Conservation (phyloP, 768 basidiomycete genomes). For the Rhodotorula paludigena region DNA sequence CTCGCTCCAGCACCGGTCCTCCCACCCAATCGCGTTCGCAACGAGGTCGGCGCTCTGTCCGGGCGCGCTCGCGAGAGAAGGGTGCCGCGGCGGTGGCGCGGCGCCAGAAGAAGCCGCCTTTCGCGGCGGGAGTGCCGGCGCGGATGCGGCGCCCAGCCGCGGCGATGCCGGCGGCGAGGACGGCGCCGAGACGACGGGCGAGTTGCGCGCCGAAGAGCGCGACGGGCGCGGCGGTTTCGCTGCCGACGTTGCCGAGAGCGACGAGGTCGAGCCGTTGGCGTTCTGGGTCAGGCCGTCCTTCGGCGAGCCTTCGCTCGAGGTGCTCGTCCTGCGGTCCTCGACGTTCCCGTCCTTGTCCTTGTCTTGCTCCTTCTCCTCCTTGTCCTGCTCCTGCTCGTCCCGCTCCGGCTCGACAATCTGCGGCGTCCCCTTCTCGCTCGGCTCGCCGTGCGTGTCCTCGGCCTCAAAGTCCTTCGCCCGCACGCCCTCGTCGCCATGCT, state of each 20-base stretch:
- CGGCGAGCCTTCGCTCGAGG: not conserved
- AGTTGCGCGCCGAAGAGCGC: slow-evolving; percentile 16
- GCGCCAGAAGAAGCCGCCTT: too few species aligned
- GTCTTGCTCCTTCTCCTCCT: slow-evolving; percentile 55
- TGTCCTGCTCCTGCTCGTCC: slow-evolving; percentile 55
- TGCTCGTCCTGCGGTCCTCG: not conserved
- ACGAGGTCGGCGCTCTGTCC: slow-evolving; percentile 22
- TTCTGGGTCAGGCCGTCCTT: not conserved
- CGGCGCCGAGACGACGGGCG: slow-evolving; percentile 14
- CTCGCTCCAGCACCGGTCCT: slow-evolving; percentile 43
- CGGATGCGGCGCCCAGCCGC: not conserved
- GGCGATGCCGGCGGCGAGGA: slow-evolving; percentile 22
- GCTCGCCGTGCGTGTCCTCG: slow-evolving; percentile 22
- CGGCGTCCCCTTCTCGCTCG: slow-evolving; percentile 48
- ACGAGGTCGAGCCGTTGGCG: slow-evolving; percentile 3
- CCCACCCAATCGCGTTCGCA: slow-evolving; percentile 43
- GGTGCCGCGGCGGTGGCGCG: slow-evolving; percentile 14
- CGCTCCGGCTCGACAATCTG: slow-evolving; percentile 27
- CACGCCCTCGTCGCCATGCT: not conserved
- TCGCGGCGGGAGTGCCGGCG: not conserved
- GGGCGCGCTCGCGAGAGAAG: not conserved
- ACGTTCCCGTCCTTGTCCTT: slow-evolving; percentile 53
- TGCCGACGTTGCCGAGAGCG: slow-evolving; percentile 1
- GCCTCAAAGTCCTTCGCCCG: slow-evolving; percentile 33
- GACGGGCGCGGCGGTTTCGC: slow-evolving; percentile 20